phyloP scores from a whole-genome alignment of 805 yeast genomes.

The Candida sithepensis region DNA sequence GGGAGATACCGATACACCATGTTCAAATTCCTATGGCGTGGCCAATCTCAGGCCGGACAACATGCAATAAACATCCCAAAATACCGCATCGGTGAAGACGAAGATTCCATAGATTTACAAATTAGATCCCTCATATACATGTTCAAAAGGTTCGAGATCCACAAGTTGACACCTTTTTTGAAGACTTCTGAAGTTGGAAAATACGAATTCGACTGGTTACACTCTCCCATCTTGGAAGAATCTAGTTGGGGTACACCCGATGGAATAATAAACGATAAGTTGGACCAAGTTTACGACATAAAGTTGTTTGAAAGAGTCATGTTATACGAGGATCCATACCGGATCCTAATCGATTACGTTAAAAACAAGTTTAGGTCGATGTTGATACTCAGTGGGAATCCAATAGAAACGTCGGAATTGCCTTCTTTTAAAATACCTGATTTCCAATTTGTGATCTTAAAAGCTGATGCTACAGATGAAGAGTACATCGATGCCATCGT shows the following conservation, averaged over 20 bases:
- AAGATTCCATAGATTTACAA: conserved; percentile 61
- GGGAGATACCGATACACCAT: conserved; percentile 14
- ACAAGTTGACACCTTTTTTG: conserved; percentile 41
- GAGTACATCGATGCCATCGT: conserved; percentile 44
- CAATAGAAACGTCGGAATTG: conserved; percentile 35
- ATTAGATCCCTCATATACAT: conserved; percentile 56
- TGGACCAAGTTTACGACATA: conserved; percentile 55
- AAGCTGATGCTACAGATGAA: conserved; percentile 39
- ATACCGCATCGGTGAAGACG: conserved; percentile 42
- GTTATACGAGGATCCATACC: conserved; percentile 53
- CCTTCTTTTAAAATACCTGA: conserved; percentile 26
- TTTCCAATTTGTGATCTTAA: conserved; percentile 37
- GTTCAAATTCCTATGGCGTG: conserved; percentile 33
- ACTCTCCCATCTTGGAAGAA: conserved; percentile 3
- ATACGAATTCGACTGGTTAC: conserved; percentile 20
- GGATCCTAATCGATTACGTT: conserved; percentile 62
- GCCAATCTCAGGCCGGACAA: conserved; percentile 21
- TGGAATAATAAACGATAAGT: conserved; percentile 33
- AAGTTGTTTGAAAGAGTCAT: conserved; percentile 38
- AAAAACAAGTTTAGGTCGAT: conserved; percentile 64
- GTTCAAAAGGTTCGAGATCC: conserved; percentile 48
- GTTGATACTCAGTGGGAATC: conserved; percentile 50
- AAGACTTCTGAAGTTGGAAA: conserved; percentile 27
- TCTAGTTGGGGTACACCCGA: conserved; percentile 7
- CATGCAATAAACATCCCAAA: conserved; percentile 46